Evolutionary conservation across 176 grass and related monocot species (phyloP), one percentile per base, ranked within the genome.

Genomic region (Zizania latifolia): DNA sequence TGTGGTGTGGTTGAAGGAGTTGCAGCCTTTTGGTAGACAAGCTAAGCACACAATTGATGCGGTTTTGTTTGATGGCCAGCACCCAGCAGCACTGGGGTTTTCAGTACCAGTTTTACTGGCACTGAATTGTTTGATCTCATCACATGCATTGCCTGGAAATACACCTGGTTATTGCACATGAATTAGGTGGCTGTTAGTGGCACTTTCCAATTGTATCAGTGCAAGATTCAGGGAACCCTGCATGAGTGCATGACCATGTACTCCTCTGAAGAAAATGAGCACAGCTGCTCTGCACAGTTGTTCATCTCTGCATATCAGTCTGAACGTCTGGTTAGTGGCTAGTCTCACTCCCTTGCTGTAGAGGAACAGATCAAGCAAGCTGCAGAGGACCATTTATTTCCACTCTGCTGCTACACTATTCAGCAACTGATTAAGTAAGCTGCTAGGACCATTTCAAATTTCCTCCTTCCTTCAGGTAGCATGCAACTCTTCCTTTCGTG

Each of bases 1-100:
- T 66, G 72, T 68, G 48, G 33, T 74, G 69, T 34, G 57, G 81
- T 87, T 87, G 64, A 85, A 82, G 70, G 70, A 29, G 65, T 40
- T 79, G 76, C 80, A 83, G 80, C 34, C 68, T 82, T 83, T 83
- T 19, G 48, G 31, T 43, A 30, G 29, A 54, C 68, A 17, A 36
- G 16, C 35, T 34, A n/a, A n/a, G n/a, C n/a, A n/a, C 50, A 74
- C 50, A 50, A 45, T 37, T 41, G 26, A 76, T 81, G 41, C n/a
- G n/a, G n/a, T n/a, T n/a, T n/a, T n/a, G n/a, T n/a, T n/a, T n/a
- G 78, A 30, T 80, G 34, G 53, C 15, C n/a, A n/a, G n/a, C n/a
- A n/a, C n/a, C n/a, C 2, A 27, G 33, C 19, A n/a, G n/a, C 74
- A 28, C 34, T 29, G 12, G 30, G 2, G 41, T 48, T 51, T 51